Evolutionary conservation across 1,284 basidiomycete species (phyloP), one percentile per base, ranked within the genome.

Genomic region (Caloboletus firmus): DNA sequence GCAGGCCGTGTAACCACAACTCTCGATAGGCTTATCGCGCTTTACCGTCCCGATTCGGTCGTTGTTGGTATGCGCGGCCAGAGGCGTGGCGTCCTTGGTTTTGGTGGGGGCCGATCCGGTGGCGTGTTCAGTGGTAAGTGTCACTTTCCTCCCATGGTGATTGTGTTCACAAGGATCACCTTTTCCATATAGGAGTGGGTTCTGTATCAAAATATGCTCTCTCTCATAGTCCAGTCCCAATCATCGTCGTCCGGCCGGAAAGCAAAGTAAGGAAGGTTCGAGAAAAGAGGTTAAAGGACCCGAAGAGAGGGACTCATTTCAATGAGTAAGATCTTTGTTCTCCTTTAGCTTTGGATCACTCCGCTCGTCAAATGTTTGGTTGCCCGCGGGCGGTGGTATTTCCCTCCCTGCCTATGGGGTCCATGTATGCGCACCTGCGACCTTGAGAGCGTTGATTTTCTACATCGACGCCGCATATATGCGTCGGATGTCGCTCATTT

Each of bases 21-120:
- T 10, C 87, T 98, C 57, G 90, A 95, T 65, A 87, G 93, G 45
- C 83, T 99, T 61, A 96, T 98, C 59, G 91, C 94, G 2, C 83
- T 98, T 36, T 98, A 99, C 68, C 86, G 95, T 42, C 96, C 96
- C 2, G 95, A 99, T 71, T 93, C 91, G 1, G 79, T 98, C 51
- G 88, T 98, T 17, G 95, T 98, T 24, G 96, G 96, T 13, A 96
- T 93, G 13, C 82, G 91, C 34, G 95, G 94, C 0, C 79, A 83
- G 56, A 76, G 80, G 20, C 79, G 80, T 36, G 62, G 76, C 76
- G 31, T 83, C 77, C 20, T 75, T 83, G 51, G 81, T 80, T 75
- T 87, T 34, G 80, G 84, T 56, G 76, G 63, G 1, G 63, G 58
- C 1, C 54, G 62, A 37, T 17, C 63, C 9, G 62, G 60, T 77